These are phyloP conservation scores for Kwoniella heveanensis DNA, from an alignment of 768 basidiomycete genomes.

Conservation along the genomic window DNA sequence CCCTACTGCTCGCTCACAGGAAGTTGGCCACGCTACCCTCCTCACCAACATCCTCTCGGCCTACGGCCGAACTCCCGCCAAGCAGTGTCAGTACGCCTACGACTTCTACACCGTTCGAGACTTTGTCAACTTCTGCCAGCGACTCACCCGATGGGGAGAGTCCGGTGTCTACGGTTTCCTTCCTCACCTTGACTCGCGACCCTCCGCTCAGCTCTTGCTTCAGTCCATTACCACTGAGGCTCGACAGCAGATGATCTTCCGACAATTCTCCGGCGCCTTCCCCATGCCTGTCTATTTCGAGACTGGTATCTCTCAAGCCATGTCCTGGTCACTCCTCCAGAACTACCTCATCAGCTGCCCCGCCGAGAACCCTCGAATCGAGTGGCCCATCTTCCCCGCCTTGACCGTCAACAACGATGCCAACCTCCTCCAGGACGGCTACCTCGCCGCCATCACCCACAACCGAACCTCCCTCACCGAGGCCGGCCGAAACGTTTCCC, in stretches of 20 bases:
- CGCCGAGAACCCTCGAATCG: conserved; percentile 61
- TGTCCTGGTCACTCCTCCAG: conserved; percentile 67
- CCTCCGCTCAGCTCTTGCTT: conserved; percentile 62
- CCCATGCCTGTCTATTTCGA: conserved; percentile 66
- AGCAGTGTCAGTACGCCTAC: conserved; percentile 63
- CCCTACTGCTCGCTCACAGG: conserved; percentile 54
- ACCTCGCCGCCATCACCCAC: conserved; percentile 61
- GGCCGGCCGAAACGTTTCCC: conserved; percentile 59
- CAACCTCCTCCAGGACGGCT: conserved; percentile 48
- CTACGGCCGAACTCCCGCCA: conserved; percentile 47
- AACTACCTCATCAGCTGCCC: conserved; percentile 64
- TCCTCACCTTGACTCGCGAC: conserved; percentile 65
- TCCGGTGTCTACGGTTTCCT: conserved; percentile 68
- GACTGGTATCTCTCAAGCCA: conserved; percentile 64
- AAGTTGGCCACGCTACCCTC: conserved; percentile 66
- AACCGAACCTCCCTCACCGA: conserved; percentile 63
- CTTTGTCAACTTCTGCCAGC: conserved; percentile 67
- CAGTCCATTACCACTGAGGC: conserved; percentile 67
- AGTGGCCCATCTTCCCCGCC: conserved; percentile 64
- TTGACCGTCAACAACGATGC: conserved; percentile 61
- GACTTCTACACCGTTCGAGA: conserved; percentile 64
- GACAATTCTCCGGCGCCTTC: conserved; percentile 64
- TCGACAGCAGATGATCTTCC: conserved; percentile 68
- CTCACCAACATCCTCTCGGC: conserved; percentile 62
- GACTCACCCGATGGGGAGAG: conserved; percentile 60